Evolutionary conservation across 345 rosid species (phyloP), one percentile per base, ranked within the genome.

Genomic region (Acer campestre): DNA sequence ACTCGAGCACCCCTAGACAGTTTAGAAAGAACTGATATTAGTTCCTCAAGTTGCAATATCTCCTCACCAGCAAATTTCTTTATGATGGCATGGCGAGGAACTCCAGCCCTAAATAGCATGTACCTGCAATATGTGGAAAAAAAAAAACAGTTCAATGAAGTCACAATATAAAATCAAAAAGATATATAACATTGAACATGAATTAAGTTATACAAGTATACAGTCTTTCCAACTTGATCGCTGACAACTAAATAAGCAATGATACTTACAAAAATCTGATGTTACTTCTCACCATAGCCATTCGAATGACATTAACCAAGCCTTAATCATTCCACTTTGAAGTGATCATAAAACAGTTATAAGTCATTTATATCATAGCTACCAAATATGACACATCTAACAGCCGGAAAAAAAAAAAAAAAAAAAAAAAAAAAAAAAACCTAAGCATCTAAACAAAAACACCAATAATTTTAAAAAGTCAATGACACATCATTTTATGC

Each of bases 21-120:
- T 87, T 88, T 92, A 64, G 94, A 85, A 61, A 96, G 77, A 82
- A 90, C 87, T 64, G 88, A 80, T 77, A 94, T 84, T 62, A 96
- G 82, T 63, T 91, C 92, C 72, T 89, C 90, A 53, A 96, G 92
- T 67, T 48, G 80, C 51, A 93, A 88, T 80, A 94, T 92, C 79
- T 94, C 93, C 82, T 88, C 90, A 71, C 92, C 93, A 68, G 94
- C 91, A 86, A 96, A 88, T 84, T 91, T 96, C 88, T 88, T 90
- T 75, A 96, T 94, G 78, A 96, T 92, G 71, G 99, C 97, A 86
- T 94, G 98, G 66, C 95, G 91, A 80, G 97, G 95, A 78, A 96
- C 94, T 80, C 95, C 99, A n/a, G 98, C 97, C 88, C 95, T 90
- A 84, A 76, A 86, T 74, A 96, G 86, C 98, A 92, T 94, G 71